Evolutionary conservation across 148 eudicot species (phyloP).

Genomic region (Polygonum aviculare): DNA sequence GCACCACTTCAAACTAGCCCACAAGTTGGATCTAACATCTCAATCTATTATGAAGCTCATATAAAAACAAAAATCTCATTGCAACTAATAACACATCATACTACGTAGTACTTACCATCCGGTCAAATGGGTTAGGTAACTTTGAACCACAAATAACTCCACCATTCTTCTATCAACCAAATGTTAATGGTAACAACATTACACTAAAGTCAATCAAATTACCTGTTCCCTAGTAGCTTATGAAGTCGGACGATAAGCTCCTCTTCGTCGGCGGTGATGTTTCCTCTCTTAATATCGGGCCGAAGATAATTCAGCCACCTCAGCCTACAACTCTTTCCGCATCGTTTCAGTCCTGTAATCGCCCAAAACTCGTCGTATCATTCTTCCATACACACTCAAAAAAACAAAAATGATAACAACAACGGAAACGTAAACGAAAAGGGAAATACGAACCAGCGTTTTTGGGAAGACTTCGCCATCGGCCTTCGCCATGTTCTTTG

Average conservation of each 20-base stretch:
- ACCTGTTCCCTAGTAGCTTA: slow-evolving; percentile 25
- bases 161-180: not conserved
- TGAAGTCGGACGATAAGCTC: slow-evolving; percentile 23
- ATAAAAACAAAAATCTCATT: too few species aligned
- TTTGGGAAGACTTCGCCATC: not conserved
- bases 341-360: slow-evolving; percentile 2
- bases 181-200: too few species aligned
- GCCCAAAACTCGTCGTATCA: not conserved
- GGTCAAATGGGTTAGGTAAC: not conserved
- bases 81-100: not conserved
- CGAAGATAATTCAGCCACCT: slow-evolving; percentile 31
- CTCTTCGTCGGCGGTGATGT: slow-evolving; percentile 19
- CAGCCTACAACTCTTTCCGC: slow-evolving; percentile 30
- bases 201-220: not conserved
- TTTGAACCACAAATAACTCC: not conserved
- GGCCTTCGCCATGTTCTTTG: not conserved
- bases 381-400: not conserved
- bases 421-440: not conserved
- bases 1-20: not conserved
- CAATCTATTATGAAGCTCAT: not conserved
- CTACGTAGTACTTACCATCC: not conserved
- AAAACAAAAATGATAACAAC: not conserved
- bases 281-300: slow-evolving; percentile 27
- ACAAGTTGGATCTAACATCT: not conserved
- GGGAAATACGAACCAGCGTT: not conserved